Conservation (phyloP, 116 monocot species). For the Iris pallida region DNA sequence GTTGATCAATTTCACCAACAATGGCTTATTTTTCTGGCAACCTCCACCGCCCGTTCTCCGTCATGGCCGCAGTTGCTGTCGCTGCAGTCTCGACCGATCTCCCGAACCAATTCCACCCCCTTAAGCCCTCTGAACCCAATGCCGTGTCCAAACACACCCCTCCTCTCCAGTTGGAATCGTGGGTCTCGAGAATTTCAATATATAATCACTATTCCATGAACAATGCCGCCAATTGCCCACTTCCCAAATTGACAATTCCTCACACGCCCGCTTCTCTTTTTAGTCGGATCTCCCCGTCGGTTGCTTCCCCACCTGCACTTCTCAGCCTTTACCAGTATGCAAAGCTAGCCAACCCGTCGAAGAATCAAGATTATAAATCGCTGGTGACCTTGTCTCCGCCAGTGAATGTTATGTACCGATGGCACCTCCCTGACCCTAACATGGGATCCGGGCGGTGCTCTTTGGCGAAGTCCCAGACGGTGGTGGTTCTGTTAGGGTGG, state of each 20-base stretch:
- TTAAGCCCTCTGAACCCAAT: constrained; percentile 16
- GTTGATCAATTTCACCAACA: neutral
- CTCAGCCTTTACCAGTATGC: constrained; percentile 59
- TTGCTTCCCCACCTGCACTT: constrained; percentile 36
- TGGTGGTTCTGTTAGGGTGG: constrained; percentile 95
- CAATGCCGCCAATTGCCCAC: constrained; percentile 1
- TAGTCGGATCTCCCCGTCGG: constrained; percentile 10
- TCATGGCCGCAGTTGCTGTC: constrained; percentile 54
- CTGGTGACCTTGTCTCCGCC: constrained; percentile 17
- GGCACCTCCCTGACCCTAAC: constrained; percentile 75
- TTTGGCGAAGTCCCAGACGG: constrained; percentile 51
- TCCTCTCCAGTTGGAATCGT: constrained; percentile 13
- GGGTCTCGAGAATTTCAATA: constrained; percentile 28
- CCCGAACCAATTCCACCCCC: constrained; percentile 42
- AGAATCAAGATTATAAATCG: constrained; percentile 1
- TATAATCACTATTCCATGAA: constrained; percentile 21
- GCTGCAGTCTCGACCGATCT: constrained; percentile 69
- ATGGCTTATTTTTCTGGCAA: constrained; percentile 71
- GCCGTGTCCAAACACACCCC: neutral
- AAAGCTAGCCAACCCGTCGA: constrained; percentile 30
- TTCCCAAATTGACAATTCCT: constrained; percentile 1
- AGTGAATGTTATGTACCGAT: constrained; percentile 56
- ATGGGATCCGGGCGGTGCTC: constrained; percentile 22
- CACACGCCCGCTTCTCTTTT: constrained; percentile 18
- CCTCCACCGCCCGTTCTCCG: constrained; percentile 75